Conservation (phyloP, 108 stramenopile species). For the Nitzschia sp. region DNA sequence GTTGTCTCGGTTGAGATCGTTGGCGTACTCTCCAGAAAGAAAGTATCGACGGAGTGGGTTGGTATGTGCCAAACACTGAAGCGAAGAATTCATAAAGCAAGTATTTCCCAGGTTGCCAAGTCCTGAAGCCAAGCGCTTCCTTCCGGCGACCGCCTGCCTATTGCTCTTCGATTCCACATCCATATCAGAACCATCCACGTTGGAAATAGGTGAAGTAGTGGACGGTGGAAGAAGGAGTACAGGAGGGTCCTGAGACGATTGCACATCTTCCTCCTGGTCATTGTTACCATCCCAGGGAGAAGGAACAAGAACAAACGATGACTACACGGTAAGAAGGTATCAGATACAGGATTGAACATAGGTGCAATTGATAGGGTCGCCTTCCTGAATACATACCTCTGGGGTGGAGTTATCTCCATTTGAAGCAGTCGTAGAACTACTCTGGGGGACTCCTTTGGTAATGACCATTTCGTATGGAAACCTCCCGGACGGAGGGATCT, state of each 20-base stretch:
- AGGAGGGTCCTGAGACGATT: slow-evolving; percentile 9
- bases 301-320: slow-evolving; percentile 8
- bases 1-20: slow-evolving; percentile 89
- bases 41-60: slow-evolving; percentile 81
- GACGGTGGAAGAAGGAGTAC: slow-evolving; percentile 37
- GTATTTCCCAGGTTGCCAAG: slow-evolving; percentile 95
- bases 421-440: not conserved
- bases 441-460: not conserved
- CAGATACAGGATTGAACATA: not conserved
- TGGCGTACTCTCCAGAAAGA: slow-evolving; percentile 64
- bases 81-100: slow-evolving; percentile 88
- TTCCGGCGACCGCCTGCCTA: slow-evolving; percentile 8
- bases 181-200: slow-evolving; percentile 13
- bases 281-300: slow-evolving; percentile 3
- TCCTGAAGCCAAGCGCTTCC: slow-evolving; percentile 63
- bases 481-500: slow-evolving; percentile 43
- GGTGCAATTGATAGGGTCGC: not conserved
- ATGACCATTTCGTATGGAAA: slow-evolving; percentile 43
- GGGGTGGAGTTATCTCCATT: slow-evolving; percentile 9
- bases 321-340: not conserved
- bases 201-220: not conserved
- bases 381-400: slow-evolving; percentile 13
- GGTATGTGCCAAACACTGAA: slow-evolving; percentile 89
- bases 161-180: slow-evolving; percentile 12
- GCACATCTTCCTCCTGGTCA: slow-evolving; percentile 19